These are phyloP conservation scores for Daldinia sp. DNA, from an alignment of 2,329 filamentous ascomycete species.

Conservation along the genomic window DNA sequence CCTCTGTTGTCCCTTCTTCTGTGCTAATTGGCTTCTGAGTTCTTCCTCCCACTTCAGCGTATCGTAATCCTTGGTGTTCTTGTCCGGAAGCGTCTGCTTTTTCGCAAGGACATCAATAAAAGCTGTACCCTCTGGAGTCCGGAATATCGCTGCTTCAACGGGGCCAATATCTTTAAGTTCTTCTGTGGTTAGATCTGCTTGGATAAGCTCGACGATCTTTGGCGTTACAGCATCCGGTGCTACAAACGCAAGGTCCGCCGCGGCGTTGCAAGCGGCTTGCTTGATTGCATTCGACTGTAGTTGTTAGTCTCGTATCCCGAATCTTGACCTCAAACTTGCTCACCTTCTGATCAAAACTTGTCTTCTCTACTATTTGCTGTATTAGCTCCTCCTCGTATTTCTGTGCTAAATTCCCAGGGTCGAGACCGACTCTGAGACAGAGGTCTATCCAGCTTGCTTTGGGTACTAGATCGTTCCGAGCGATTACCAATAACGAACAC, in stretches of 20 bases:
- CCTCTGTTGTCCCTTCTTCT: constrained; percentile 90
- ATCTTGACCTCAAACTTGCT: constrained; percentile 15
- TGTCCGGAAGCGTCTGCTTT: constrained; percentile 78
- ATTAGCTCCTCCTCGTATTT: constrained; percentile 72
- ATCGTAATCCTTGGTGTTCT: constrained; percentile 94
- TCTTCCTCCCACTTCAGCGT: constrained; percentile 98
- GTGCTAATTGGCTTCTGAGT: constrained; percentile 82
- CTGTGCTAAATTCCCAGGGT: constrained; percentile 80
- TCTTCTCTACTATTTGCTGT: constrained; percentile 69
- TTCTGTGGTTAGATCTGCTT: constrained; percentile 73
- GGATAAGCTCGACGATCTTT: constrained; percentile 76
- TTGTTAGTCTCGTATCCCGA: constrained; percentile 20
- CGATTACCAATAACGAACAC: constrained; percentile 78
- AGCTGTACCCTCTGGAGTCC: constrained; percentile 84
- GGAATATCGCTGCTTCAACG: constrained; percentile 90
- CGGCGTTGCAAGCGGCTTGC: constrained; percentile 80
- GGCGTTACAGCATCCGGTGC: constrained; percentile 84
- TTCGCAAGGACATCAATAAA: constrained; percentile 92
- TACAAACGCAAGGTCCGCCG: constrained; percentile 92
- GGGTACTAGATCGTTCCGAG: constrained; percentile 79
- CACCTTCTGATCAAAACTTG: constrained; percentile 52
- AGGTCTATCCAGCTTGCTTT: constrained; percentile 87
- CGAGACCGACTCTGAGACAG: constrained; percentile 79
- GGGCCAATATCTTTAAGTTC: constrained; percentile 79
- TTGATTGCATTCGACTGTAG: constrained; percentile 57